Evolutionary conservation across 148 eudicot genomes (phyloP).

Genomic region (Rhododendron griersonianum): DNA sequence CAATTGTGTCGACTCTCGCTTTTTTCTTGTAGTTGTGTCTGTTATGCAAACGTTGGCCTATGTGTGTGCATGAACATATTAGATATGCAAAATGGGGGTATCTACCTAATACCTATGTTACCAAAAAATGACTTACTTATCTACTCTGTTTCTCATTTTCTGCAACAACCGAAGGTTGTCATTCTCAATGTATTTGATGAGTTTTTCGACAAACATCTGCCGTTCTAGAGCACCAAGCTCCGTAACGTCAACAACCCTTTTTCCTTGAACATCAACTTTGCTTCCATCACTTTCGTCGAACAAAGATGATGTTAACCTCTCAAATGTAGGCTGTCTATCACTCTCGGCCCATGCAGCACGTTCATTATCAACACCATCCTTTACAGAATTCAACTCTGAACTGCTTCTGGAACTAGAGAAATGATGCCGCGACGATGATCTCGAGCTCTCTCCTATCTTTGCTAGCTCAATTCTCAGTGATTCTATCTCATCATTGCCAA

Average conservation of each 20-base stretch:
- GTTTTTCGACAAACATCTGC: conserved; percentile 65
- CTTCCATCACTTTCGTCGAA: conserved; percentile 38
- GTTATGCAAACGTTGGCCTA: not conserved
- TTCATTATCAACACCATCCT: conserved; percentile 41
- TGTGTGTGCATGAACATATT: not conserved
- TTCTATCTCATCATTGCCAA: conserved; percentile 33
- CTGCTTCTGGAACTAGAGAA: conserved; percentile 35
- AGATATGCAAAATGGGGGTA: not conserved
- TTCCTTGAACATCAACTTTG: conserved; percentile 33
- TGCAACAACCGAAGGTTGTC: conserved; percentile 77
- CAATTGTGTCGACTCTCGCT: not conserved
- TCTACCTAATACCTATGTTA: not conserved
- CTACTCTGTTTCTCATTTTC: conserved; percentile 65
- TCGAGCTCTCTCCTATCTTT: conserved; percentile 43
- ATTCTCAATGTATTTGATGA: conserved; percentile 66
- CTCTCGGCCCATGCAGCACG: conserved; percentile 46
- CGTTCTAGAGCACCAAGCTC: conserved; percentile 63
- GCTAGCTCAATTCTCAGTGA: conserved; percentile 32
- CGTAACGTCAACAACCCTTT: conserved; percentile 54
- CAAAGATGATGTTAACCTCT: conserved; percentile 56
- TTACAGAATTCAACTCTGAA: conserved; percentile 27
- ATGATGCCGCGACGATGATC: conserved; percentile 28
- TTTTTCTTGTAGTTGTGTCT: not conserved
- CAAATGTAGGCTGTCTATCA: conserved; percentile 64
- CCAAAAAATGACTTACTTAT: conserved; percentile 43